phyloP scores from a whole-genome alignment of 139 green algal genomes.

The Picochlorum costavermella region DNA sequence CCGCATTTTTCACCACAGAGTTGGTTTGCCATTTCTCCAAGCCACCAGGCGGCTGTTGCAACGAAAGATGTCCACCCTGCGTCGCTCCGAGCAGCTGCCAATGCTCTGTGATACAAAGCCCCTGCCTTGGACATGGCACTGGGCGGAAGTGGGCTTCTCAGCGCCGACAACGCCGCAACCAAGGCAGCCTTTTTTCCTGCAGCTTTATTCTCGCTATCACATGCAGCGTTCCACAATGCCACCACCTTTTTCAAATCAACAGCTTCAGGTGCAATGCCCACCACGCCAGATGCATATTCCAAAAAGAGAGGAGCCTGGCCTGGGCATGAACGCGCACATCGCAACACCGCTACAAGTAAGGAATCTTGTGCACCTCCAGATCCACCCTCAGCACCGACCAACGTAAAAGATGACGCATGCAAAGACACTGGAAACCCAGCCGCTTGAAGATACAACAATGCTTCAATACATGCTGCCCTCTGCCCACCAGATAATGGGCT shows the following conservation, averaged over 20 bases:
- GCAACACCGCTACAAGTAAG: conserved; percentile 30
- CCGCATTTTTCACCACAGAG: conserved; percentile 41
- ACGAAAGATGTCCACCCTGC: conserved; percentile 46
- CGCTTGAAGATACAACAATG: conserved; percentile 40
- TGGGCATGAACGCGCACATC: conserved; percentile 38
- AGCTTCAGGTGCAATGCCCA: conserved; percentile 33
- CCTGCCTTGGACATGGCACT: conserved; percentile 3
- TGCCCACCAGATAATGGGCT: conserved; percentile 17
- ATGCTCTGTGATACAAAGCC: conserved; percentile 8
- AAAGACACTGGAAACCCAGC: conserved; percentile 23
- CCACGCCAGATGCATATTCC: conserved; percentile 42
- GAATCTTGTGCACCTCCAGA: conserved; percentile 22
- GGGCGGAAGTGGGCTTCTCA: conserved; percentile 30
- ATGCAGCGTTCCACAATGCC: conserved; percentile 34
- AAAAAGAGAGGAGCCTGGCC: conserved; percentile 43
- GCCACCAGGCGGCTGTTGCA: conserved; percentile 51
- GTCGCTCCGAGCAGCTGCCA: conserved; percentile 25
- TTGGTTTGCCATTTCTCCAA: conserved; percentile 71
- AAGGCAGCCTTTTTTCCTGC: conserved; percentile 29
- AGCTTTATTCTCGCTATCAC: conserved; percentile 6
- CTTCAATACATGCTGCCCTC: conserved; percentile 40
- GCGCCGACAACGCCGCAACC: conserved; percentile 28
- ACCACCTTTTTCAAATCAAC: conserved; percentile 36
- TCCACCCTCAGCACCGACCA: conserved; percentile 13
- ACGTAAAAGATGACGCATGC: neutral